These are phyloP conservation scores for Scolecobasidium constrictum DNA, from an alignment of 2,329 filamentous ascomycete species.

Conservation along the genomic window DNA sequence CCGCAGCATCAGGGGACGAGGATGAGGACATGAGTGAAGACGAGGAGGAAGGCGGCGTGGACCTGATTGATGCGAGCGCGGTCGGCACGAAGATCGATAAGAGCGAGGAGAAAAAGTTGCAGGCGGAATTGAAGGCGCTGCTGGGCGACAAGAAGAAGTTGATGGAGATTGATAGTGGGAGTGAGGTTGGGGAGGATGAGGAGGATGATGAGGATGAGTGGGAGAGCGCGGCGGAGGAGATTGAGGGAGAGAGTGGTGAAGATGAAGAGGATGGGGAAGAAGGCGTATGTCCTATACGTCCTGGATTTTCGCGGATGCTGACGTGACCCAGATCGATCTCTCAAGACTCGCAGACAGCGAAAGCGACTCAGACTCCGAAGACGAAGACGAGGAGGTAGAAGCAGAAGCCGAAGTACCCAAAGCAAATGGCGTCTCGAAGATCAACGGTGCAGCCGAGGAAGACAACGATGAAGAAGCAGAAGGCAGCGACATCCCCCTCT, in stretches of 20 bases:
- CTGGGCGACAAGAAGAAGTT: neutral
- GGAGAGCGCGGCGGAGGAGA: conserved; percentile 22
- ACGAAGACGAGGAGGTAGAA: neutral
- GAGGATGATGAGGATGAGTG: conserved; percentile 27
- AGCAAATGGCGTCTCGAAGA: neutral
- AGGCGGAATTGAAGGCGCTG: neutral
- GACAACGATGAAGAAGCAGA: conserved; percentile 58
- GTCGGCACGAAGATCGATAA: neutral
- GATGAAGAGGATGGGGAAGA: neutral
- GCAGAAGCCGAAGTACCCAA: neutral
- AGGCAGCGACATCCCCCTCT: conserved; percentile 80
- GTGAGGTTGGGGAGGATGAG: conserved; percentile 18
- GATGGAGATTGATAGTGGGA: conserved; percentile 10
- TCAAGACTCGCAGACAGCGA: neutral
- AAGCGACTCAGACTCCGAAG: neutral
- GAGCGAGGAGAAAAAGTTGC: neutral
- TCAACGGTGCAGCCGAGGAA: conserved; percentile 43
- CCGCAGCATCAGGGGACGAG: neutral
- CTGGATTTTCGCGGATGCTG: too few species aligned
- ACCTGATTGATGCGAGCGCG: neutral
- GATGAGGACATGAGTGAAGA: neutral
- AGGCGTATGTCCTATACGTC: neutral
- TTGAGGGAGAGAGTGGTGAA: conserved; percentile 14
- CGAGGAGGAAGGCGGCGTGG: conserved; percentile 8
- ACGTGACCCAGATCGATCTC: neutral